phyloP scores from a whole-genome alignment of 305 asterid genomes.

The Withania somnifera region DNA sequence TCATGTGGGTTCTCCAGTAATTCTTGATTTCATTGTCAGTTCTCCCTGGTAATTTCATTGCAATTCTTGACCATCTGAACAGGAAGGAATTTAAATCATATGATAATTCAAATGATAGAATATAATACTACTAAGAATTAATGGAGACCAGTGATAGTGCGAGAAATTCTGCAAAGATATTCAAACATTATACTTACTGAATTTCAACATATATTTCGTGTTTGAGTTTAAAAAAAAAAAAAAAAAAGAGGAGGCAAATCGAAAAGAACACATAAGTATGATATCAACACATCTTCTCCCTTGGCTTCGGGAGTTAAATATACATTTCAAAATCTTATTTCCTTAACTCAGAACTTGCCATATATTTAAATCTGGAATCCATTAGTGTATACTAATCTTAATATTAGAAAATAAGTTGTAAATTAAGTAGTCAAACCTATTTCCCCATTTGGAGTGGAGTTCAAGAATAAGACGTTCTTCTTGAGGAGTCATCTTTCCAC shows the following conservation, averaged over 20 bases:
- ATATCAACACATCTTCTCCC: no score
- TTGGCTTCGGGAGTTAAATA: background rate
- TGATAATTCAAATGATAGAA: background rate
- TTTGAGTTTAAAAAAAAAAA: no score
- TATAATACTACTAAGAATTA: background rate
- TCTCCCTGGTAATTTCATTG: slow-evolving; percentile 44
- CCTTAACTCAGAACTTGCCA: background rate
- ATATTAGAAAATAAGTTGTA: background rate
- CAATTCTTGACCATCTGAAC: slow-evolving; percentile 85
- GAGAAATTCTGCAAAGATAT: background rate
- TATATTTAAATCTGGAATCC: no score
- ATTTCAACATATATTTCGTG: no score
- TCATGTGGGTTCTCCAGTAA: slow-evolving; percentile 59
- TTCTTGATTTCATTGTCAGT: background rate
- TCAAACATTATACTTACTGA: background rate
- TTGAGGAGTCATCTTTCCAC: slow-evolving; percentile 69
- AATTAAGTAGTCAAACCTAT: slow-evolving; percentile 32
- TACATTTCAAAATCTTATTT: background rate
- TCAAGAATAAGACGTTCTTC: slow-evolving; percentile 71
- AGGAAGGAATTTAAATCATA: background rate
- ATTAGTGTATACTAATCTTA: no score
- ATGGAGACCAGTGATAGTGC: background rate
- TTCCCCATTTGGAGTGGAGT: slow-evolving; percentile 82
- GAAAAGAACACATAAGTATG: no score
- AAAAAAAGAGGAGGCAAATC: no score